These are phyloP conservation scores for Pseudogymnoascus sp. DNA, from an alignment of 2,329 filamentous ascomycete genomes.

Conservation along the genomic window DNA sequence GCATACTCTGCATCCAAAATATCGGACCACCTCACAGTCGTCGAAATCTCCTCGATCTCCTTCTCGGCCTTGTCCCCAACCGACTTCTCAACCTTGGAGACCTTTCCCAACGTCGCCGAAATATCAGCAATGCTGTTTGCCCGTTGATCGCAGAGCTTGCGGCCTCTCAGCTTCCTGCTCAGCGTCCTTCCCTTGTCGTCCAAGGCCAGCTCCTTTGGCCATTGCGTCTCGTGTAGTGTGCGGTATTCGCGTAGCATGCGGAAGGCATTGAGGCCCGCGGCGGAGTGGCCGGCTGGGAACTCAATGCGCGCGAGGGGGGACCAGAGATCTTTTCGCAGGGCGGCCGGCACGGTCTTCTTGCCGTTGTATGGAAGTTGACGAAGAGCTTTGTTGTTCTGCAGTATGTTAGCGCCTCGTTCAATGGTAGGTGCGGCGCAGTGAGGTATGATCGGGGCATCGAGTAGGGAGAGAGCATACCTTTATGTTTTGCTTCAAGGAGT, in stretches of 20 bases:
- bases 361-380: conserved; percentile 57
- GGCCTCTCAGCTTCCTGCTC: conserved; percentile 36
- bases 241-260: conserved; percentile 59
- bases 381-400: conserved; percentile 38
- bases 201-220: conserved; percentile 41
- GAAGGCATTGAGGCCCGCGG: conserved; percentile 48
- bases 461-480: conserved; percentile 23
- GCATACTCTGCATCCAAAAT: conserved; percentile 31
- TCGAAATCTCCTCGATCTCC: conserved; percentile 14
- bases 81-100: conserved; percentile 11
- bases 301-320: conserved; percentile 50
- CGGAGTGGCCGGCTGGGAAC: conserved; percentile 44
- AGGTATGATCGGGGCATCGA: not conserved
- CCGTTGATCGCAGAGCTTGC: conserved; percentile 50
- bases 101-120: conserved; percentile 42
- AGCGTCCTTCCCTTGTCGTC: conserved; percentile 16
- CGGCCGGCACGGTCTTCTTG: conserved; percentile 56
- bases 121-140: conserved; percentile 56
- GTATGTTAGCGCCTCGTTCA: not conserved
- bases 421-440: not conserved
- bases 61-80: conserved; percentile 6
- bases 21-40: conserved; percentile 28
- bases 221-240: conserved; percentile 53
- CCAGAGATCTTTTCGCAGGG: conserved; percentile 62
- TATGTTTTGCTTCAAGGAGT: conserved; percentile 30